Conservation (phyloP, 345 rosid species). For the Bruguiera gymnorhiza region DNA sequence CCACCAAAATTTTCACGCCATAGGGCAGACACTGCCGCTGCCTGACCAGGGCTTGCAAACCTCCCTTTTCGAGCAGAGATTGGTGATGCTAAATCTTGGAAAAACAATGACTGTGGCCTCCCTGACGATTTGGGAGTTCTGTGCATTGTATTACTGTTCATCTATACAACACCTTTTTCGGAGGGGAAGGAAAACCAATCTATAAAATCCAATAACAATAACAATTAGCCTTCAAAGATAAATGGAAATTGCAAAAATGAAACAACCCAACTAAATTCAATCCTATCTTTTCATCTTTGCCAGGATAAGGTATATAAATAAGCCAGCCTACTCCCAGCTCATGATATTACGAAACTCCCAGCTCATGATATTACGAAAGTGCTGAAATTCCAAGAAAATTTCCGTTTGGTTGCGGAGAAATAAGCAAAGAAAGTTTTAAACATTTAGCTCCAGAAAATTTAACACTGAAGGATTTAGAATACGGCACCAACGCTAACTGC, state of each 20-base stretch:
- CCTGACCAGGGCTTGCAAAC: conserved; percentile 75
- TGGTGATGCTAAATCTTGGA: conserved; percentile 87
- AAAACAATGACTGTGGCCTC: conserved; percentile 61
- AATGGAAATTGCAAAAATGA: not conserved
- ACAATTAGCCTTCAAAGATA: conserved; percentile 4
- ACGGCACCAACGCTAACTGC: too few relatives aligned
- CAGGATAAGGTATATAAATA: too few relatives aligned
- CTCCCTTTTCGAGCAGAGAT: conserved; percentile 72
- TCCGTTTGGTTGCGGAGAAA: too few relatives aligned
- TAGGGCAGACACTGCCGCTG: conserved; percentile 92
- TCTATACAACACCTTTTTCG: conserved; percentile 16
- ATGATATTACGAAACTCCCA: too few relatives aligned
- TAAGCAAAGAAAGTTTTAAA: too few relatives aligned
- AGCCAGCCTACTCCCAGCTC: too few relatives aligned
- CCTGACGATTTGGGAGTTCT: conserved; percentile 77
- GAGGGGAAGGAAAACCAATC: not conserved
- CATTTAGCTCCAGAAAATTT: too few relatives aligned
- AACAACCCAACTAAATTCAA: not conserved
- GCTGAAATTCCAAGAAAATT: too few relatives aligned
- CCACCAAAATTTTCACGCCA: conserved; percentile 91
- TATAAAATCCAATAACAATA: conserved; percentile 17
- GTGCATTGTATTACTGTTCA: conserved; percentile 51
- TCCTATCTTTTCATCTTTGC: too few relatives aligned
- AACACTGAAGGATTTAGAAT: too few relatives aligned
- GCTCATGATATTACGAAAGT: too few relatives aligned